Evolutionary conservation across 306 rosid species (phyloP).

Genomic region (Betula pendula): DNA sequence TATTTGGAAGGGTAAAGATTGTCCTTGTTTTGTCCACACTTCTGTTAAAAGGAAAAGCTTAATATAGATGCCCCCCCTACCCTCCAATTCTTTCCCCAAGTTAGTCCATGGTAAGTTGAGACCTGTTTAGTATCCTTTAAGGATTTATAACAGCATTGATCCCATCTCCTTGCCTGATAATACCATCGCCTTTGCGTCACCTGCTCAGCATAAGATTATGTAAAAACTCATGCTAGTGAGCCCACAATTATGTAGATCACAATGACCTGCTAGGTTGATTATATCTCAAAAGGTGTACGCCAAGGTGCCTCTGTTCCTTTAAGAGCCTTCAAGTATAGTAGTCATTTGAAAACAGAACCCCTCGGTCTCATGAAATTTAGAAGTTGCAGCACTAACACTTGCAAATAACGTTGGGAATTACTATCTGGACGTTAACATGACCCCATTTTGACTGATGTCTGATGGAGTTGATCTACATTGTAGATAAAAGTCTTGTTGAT

Average conservation of each 20-base stretch:
- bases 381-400: not conserved
- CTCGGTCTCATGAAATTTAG: too few species aligned
- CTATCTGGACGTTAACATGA: not conserved
- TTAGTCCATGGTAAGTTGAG: not conserved
- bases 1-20: not conserved
- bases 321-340: not conserved
- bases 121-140: not conserved
- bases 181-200: too few species aligned
- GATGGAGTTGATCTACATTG: not conserved
- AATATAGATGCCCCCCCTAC: not conserved
- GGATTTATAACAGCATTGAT: not conserved
- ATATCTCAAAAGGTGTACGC: not conserved
- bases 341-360: not conserved
- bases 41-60: not conserved
- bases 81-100: not conserved
- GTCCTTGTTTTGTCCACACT: not conserved
- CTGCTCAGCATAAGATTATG: not conserved
- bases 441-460: not conserved
- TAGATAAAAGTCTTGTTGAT: too few species aligned
- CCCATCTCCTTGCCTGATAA: not conserved
- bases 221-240: not conserved
- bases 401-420: not conserved
- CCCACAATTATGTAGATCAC: not conserved
- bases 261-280: not conserved
- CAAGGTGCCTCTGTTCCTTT: not conserved